Base-by-base conservation (phyloP, 495 filamentous ascomycete genomes). In the Penicillium cataractarum region DNA sequence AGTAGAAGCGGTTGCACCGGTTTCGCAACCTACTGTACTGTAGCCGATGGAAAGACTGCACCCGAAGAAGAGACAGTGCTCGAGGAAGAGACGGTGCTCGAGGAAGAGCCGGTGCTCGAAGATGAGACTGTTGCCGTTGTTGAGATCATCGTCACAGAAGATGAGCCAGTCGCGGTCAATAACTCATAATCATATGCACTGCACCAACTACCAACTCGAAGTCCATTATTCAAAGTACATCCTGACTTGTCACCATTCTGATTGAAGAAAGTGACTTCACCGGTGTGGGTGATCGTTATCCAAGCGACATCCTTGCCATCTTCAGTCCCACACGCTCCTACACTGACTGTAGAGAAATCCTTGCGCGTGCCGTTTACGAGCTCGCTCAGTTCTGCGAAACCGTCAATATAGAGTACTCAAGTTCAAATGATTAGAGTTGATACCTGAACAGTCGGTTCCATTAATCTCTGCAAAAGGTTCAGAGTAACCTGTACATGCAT, bases 401-500 rank as follows among this genome's bases (percentile, higher is more conserved):
- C 4, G 37, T 57, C n/a, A 42, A 27, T 42, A 57, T 50, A 46
- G 2, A 31, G 22, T 31, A 21, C 17, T 42, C 12, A 17, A 32
- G 12, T 57, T 55, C 19, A 55, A 22, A 5, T 39, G 13, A 17
- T 8, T 40, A 24, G 10, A 17, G 27, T 40, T 17, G 5, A 26
- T 55, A 64, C 62, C 31, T 37, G 49, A 59, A 35, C 39, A 64
- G 22, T 64, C 62, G 10, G 33, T 35, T 60, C 56, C 56, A 37
- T 64, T 37, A 7, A 64, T 40, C 26, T 46, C 17, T 4, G 35
- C 49, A 59, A 64, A 64, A n/a, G 56, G n/a, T 49, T 50, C 51
- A 33, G 56, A 64, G 51, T 59, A 64, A 10, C 62, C 62, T 3
- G 56, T 64, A 32, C 56, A 59, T 35, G 21, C 51, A 55, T 64